Base-by-base conservation (phyloP, 2,329 filamentous ascomycete species). In the Colletotrichum sp. region DNA sequence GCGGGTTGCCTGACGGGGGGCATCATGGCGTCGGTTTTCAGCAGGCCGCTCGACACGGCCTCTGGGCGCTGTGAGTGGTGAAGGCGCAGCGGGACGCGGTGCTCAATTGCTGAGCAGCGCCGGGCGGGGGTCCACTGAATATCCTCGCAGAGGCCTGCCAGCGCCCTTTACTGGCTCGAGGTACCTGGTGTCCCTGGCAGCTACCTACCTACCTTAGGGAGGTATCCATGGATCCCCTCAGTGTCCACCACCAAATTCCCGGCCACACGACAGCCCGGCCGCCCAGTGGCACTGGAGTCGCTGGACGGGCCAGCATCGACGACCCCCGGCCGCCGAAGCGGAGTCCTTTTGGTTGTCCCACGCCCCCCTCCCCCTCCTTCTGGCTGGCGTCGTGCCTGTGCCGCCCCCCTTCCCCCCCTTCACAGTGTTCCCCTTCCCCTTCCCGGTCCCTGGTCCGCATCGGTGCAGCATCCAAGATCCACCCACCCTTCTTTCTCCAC, bases 91-190 rank as follows among this genome's bases (percentile, higher is more conserved):
- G 71, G 71, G 71, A 60, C 60, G n/a, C 64, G 43, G 48, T 60
- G 28, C 27, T 34, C 36, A 70, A 30, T 13, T 52, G 64, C 58
- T 73, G 64, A 58, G 27, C 28, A 60, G 16, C 39, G 32, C 55
- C 56, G 56, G 62, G 69, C 62, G 32, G n/a, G 62, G 73, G 55
- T 72, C 69, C 73, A 75, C 72, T 67, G 61, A 62, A 67, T 62
- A 71, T 28, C 69, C 73, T 73, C 43, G 73, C 55, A 52, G 70
- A 68, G 70, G 70, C 73, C 64, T 58, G 64, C 43, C 73, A 65
- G 64, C 70, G 64, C 22, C 62, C 55, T 34, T 72, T 34, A 72
- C 27, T 72, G 69, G 73, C 25, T 48, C 36, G 18, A 39, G 36
- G 15, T 8, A 39, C 36, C 36, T 39, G 36, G 36, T 18, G 36